phyloP scores from a whole-genome alignment of 2,329 filamentous ascomycete genomes.

The Lasiodiplodia theobromae region DNA sequence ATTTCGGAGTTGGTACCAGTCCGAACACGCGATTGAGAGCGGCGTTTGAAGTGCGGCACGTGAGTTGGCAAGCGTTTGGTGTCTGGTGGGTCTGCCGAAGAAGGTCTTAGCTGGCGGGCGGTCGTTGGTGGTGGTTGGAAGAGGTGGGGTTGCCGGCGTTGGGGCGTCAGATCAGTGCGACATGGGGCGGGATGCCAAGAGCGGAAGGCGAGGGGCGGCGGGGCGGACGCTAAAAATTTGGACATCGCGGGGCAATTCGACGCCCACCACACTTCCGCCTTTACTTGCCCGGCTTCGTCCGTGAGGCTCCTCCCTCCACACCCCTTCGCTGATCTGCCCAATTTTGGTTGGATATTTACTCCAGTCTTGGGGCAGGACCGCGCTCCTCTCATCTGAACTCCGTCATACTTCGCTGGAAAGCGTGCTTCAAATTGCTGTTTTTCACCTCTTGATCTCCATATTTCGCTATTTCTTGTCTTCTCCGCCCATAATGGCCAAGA shows the following conservation, averaged over 20 bases:
- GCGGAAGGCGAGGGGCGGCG: not conserved
- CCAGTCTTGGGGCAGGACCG: no score
- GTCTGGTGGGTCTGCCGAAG: not conserved
- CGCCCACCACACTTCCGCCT: not conserved
- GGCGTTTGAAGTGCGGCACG: not conserved
- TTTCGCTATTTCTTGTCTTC: not conserved
- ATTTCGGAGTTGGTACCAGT: not conserved
- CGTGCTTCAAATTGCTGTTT: not conserved
- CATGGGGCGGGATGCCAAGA: conserved; percentile 18
- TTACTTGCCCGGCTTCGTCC: not conserved
- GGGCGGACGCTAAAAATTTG: conserved; percentile 25
- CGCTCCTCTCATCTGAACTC: not conserved
- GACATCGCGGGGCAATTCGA: not conserved
- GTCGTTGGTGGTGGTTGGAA: not conserved
- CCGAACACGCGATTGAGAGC: not conserved
- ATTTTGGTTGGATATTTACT: not conserved
- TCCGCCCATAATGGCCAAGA: conserved; percentile 54
- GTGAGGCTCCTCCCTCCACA: not conserved
- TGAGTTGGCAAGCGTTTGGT: not conserved
- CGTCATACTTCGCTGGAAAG: not conserved
- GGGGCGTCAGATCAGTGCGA: not conserved
- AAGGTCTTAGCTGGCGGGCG: not conserved
- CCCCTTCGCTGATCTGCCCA: not conserved
- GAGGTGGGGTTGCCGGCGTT: conserved; percentile 12
- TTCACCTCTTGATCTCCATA: not conserved